These are phyloP conservation scores for Dimargaris xerosporica DNA, from an alignment of 192 early-diverging fungal species.

Conservation along the genomic window DNA sequence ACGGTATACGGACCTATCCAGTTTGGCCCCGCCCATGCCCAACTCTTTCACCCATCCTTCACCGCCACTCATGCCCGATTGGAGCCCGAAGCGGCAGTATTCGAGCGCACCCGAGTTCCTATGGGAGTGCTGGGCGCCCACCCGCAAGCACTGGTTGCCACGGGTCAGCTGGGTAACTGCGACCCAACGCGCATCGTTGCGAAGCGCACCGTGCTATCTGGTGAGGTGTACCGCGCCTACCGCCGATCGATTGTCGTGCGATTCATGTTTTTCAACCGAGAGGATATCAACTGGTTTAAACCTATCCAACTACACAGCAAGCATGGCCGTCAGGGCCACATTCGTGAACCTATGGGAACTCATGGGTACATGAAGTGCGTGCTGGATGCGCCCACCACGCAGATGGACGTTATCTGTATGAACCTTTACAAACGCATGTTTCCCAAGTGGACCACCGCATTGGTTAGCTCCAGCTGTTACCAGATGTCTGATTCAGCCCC, in stretches of 20 bases:
- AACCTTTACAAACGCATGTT: conserved; percentile 91
- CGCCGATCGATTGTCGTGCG: conserved; percentile 83
- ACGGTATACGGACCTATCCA: conserved; percentile 88
- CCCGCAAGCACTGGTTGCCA: conserved; percentile 43
- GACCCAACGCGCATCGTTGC: conserved; percentile 79
- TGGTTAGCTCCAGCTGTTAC: too few species aligned
- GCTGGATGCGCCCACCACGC: conserved; percentile 77
- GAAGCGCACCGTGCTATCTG: conserved; percentile 87
- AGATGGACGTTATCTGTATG: conserved; percentile 94
- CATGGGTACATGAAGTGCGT: conserved; percentile 95
- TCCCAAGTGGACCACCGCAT: conserved; percentile 83
- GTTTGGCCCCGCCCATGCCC: conserved; percentile 69
- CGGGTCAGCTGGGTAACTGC: conserved; percentile 57
- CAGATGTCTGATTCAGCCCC: too few species aligned
- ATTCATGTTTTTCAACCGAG: conserved; percentile 93
- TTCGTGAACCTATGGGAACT: conserved; percentile 84
- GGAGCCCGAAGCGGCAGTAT: background rate
- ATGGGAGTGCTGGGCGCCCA: conserved; percentile 7
- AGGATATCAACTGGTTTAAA: conserved; percentile 92
- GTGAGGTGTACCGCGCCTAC: conserved; percentile 89
- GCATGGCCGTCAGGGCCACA: conserved; percentile 80
- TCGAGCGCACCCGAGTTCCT: background rate
- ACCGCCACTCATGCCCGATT: background rate
- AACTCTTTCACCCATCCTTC: conserved; percentile 54
- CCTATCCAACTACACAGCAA: conserved; percentile 89